Base-by-base conservation (phyloP, 2,329 filamentous ascomycete species). In the Teratosphaeria zuluensis region DNA sequence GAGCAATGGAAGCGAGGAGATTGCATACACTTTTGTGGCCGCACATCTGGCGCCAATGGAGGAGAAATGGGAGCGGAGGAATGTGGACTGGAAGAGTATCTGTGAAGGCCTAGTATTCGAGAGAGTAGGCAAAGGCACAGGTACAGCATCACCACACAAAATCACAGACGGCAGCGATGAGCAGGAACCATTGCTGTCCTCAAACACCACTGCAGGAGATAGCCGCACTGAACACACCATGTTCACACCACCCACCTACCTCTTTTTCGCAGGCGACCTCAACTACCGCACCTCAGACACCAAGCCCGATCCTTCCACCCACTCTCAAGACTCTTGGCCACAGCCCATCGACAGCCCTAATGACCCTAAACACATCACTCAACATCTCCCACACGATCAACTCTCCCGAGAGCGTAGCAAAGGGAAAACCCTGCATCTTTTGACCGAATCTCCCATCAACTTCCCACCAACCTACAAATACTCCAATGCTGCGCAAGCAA, bases 391-490 rank as follows among this genome's bases (percentile, higher is more conserved):
- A 32, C 77, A 84, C 1, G 94, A 99, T 72, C 94, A 99, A 74
- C 81, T 97, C 24, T 85, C 77, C 1, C 79, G 82, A 54, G 91
- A 97, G 73, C 84, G 83, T 56, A 73, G 73, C 4, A 84, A 85
- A 0, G 84, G 85, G 0, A 81, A 85, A 16, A 90, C 89, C 1
- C 76, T 95, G 28, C 91, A 97, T 63, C 86, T 89, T 4, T 77
- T 99, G 35, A 76, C 77, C 9, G 94, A 99, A 75, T 82, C 85
- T 0, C 77, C 81, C 0, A 84, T 97, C 59, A 74, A 73, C 3
- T 99, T 97, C 68, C 88, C 91, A 1, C 94, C 94, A 0, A 96
- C 94, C 0, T 99, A 99, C 79, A 99, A 99, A 74, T 95, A 94
- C 72, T 80, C 81, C 35, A 72, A 81, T 1, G 67, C 74, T 32